Conservation (phyloP, 371 early-diverging fungal genomes). For the Mortierella sp. region DNA sequence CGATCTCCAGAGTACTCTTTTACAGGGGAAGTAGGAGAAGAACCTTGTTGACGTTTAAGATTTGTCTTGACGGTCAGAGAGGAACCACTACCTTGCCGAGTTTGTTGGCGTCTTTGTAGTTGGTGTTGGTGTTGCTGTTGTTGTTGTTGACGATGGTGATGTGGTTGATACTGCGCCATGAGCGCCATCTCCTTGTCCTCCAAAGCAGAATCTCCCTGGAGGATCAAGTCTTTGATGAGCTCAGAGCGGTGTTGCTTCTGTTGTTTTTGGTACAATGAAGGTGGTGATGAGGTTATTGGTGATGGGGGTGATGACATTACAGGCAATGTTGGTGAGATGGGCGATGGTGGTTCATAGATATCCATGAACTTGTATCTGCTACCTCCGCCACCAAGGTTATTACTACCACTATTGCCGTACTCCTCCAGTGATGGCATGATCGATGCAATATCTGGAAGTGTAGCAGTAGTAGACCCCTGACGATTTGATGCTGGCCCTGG, state of each 20-base stretch:
- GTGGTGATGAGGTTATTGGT: constrained; percentile 6
- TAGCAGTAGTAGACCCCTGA: neutral
- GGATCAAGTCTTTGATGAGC: constrained; percentile 48
- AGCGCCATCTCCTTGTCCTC: constrained; percentile 49
- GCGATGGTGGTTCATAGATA: constrained; percentile 6
- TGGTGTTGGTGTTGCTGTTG: constrained; percentile 32
- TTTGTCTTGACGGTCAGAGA: neutral
- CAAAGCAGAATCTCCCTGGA: constrained; percentile 35
- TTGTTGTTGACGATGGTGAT: constrained; percentile 37
- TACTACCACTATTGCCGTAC: neutral
- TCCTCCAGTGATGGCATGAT: constrained; percentile 6
- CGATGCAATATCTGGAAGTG: neutral
- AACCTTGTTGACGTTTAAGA: neutral
- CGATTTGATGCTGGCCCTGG: constrained; percentile 24
- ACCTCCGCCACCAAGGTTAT: neutral
- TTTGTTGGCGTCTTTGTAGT: constrained; percentile 23
- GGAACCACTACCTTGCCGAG: neutral
- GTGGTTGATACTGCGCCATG: constrained; percentile 53
- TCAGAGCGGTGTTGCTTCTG: constrained; percentile 43
- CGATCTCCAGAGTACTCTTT: too few relatives aligned
- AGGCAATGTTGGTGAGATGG: constrained; percentile 10
- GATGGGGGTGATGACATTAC: neutral
- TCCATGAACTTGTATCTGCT: neutral
- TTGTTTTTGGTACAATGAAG: constrained; percentile 17
- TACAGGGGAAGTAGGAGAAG: too few relatives aligned